These are phyloP conservation scores for Aspergillus puulaauensis DNA, from an alignment of 2,329 filamentous ascomycete species.

Conservation along the genomic window DNA sequence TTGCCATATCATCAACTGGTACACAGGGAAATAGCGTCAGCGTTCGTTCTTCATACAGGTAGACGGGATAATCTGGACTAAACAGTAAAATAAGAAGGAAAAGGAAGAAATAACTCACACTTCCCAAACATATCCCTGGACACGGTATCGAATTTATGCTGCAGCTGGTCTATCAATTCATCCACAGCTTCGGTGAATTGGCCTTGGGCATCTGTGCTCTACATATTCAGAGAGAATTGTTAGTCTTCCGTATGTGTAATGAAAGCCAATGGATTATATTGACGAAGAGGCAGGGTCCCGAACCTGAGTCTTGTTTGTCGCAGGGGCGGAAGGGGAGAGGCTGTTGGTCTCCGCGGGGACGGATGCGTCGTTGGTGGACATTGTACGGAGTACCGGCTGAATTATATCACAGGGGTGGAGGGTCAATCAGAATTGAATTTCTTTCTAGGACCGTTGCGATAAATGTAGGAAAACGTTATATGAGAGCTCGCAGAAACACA, in stretches of 20 bases:
- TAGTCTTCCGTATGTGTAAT: background rate
- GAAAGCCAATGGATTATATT: background rate
- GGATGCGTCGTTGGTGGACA: conserved; percentile 2
- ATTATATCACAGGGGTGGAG: background rate
- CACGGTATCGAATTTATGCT: conserved; percentile 79
- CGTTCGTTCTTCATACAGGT: background rate
- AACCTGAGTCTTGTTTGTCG: background rate
- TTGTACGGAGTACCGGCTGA: background rate
- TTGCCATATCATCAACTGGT: conserved; percentile 90
- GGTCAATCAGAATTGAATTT: background rate
- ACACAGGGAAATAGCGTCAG: background rate
- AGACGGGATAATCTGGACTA: background rate
- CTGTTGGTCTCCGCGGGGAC: background rate
- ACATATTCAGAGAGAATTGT: background rate
- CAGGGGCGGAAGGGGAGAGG: background rate
- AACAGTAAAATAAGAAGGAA: background rate
- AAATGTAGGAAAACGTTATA: background rate
- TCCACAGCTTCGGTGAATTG: conserved; percentile 74
- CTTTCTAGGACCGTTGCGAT: background rate
- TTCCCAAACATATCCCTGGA: conserved; percentile 87
- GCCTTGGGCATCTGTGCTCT: conserved; percentile 44
- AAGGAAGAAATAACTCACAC: conserved; percentile 56
- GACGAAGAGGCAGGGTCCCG: background rate
- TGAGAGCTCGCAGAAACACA: background rate
- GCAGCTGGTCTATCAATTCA: conserved; percentile 79